Evolutionary conservation across 176 grass and related monocot species (phyloP), one percentile per base, ranked within the genome.

Genomic region (Triticum timopheevii): DNA sequence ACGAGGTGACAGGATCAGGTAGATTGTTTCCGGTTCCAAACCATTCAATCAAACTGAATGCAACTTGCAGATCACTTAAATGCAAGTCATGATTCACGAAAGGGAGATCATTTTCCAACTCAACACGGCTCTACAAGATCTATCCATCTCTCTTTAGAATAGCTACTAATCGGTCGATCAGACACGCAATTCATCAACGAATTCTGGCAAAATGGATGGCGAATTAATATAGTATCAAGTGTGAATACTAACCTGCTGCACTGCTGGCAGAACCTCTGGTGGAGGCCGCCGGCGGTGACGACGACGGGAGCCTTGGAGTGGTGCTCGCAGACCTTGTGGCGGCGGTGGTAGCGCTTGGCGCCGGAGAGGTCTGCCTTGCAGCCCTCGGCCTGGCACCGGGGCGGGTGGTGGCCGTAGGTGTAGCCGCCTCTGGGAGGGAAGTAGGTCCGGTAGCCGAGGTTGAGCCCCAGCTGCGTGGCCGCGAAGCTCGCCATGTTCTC

Each of bases 191-290:
- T 67, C 62, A 9, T 58, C 62, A 9, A 45, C 16, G 27, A 47
- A 59, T 28, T 61, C 23, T 13, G 35, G 66, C 54, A 13, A 38
- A 34, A 42, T 44, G 4, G 1, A 78, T 58, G 17, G 10, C 65
- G 15, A 61, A 45, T 44, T 20, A 13, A 11, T 24, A 11, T 40
- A 12, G 65, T 19, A 22, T 20, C 20, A 71, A 44, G 38, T 47
- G 54, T 8, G 54, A 22, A 2, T 8, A 78, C 82, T 91, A 44
- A 95, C 93, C 93, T 91, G 91, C 93, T 95, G 86, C 93, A 95
- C 87, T 95, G 93, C 83, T 95, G 93, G 78, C 93, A 95, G 81
- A 95, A 95, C 65, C 93, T 93, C 86, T 95, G 93, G 39, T 90
- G 90, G 24, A 91, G 80, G 1, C 93, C 93, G 8, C 88, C 93